Percentiles rank a stretch among this genome's conserved stretches.
Evolutionary conservation across 148 eudicot genomes (phyloP).

Genomic region (Rhododendron molle): DNA sequence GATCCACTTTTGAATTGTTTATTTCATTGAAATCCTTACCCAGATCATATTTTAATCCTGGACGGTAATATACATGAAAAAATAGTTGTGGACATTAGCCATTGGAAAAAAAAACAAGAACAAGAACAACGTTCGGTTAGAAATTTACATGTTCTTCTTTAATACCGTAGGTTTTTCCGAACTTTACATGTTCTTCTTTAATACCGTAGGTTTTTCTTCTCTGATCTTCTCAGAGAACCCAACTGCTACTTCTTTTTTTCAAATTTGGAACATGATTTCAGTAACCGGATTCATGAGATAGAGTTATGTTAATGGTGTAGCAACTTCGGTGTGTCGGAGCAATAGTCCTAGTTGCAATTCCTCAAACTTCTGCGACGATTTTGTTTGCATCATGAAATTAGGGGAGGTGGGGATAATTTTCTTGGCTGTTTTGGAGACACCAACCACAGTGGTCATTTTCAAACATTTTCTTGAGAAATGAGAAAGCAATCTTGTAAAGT

Average conservation of each 20-base stretch:
- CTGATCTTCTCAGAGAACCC: background rate
- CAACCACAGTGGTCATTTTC: slow-evolving; percentile 9
- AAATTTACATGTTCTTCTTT: too few relatives aligned
- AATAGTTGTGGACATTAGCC: too few relatives aligned
- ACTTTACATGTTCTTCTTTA: too few relatives aligned
- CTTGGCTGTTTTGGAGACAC: slow-evolving; percentile 3
- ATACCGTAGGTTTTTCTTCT: background rate
- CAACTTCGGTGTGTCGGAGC: background rate
- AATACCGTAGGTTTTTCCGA: too few relatives aligned
- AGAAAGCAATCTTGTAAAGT: slow-evolving; percentile 20
- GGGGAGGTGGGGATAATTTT: background rate
- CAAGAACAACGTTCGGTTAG: too few relatives aligned
- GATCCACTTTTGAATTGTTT: background rate
- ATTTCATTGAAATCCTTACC: background rate
- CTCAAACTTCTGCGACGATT: background rate
- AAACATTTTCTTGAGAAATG: background rate
- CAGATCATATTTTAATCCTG: background rate
- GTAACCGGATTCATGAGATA: background rate
- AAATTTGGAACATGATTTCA: background rate
- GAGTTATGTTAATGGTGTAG: background rate
- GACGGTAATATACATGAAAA: background rate
- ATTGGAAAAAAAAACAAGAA: too few relatives aligned
- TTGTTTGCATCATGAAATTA: background rate
- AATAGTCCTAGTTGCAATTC: background rate
- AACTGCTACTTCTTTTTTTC: background rate